These are phyloP conservation scores for Lentinus tigrinus DNA, from an alignment of 768 basidiomycete species.

Conservation along the genomic window DNA sequence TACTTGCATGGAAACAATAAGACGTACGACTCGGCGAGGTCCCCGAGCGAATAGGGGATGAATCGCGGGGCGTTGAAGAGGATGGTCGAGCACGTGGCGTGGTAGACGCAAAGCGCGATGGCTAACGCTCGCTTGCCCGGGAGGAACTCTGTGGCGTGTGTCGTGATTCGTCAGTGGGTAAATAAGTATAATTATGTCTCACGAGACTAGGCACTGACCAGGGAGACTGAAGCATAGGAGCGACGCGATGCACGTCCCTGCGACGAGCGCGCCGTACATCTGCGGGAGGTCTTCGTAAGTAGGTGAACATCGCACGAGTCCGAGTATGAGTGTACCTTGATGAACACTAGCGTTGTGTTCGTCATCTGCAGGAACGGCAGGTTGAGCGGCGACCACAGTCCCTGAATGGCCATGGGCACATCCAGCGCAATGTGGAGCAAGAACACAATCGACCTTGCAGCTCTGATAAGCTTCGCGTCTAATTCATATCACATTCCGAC, in stretches of 20 bases:
- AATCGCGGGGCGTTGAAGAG: slow-evolving; percentile 77
- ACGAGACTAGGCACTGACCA: slow-evolving; percentile 41
- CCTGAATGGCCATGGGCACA: slow-evolving; percentile 74
- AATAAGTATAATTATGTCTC: not conserved
- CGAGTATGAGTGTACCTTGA: slow-evolving; percentile 56
- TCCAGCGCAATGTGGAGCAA: slow-evolving; percentile 80
- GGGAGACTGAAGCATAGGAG: slow-evolving; percentile 71
- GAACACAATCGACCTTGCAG: slow-evolving; percentile 62
- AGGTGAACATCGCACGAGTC: no score
- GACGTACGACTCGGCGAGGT: slow-evolving; percentile 58
- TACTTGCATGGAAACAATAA: not conserved
- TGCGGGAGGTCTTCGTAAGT: slow-evolving; percentile 25
- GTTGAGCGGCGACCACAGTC: slow-evolving; percentile 57
- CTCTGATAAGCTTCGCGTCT: not conserved
- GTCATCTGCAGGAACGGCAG: slow-evolving; percentile 80
- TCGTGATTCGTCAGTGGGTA: not conserved
- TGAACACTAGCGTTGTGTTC: slow-evolving; percentile 74
- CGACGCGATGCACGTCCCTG: slow-evolving; percentile 58
- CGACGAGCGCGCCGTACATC: slow-evolving; percentile 67
- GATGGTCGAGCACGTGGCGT: slow-evolving; percentile 68
- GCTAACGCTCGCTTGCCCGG: slow-evolving; percentile 85
- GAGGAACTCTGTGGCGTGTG: slow-evolving; percentile 57
- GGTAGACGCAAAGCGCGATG: slow-evolving; percentile 74
- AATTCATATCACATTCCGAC: not conserved
- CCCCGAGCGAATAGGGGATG: slow-evolving; percentile 71